Evolutionary conservation across 352 stramenopile species (phyloP).

Genomic region (Phytophthora megakarya): DNA sequence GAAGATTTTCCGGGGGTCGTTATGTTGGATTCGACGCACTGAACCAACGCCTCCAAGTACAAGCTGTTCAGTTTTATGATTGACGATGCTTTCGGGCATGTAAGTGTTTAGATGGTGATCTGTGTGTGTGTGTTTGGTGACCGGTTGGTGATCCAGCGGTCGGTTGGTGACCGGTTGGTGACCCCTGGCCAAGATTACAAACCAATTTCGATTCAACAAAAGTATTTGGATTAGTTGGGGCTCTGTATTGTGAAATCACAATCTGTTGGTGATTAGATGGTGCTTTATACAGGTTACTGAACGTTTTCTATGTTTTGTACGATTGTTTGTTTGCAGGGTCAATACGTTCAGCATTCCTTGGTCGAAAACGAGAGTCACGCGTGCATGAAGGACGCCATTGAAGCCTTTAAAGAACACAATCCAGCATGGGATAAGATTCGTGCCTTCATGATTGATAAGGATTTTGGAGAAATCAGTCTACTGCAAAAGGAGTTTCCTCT

Average conservation of each 20-base stretch:
- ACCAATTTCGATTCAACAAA: too few species aligned
- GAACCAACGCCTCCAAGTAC: conserved; percentile 8
- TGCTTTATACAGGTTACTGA: background rate
- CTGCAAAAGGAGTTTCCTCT: conserved; percentile 2
- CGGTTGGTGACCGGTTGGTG: background rate
- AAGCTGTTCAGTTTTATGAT: conserved; percentile 22
- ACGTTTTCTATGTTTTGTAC: too few species aligned
- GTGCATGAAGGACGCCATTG: conserved; percentile 8
- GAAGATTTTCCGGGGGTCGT: background rate
- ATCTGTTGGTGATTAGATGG: background rate
- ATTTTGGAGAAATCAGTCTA: background rate
- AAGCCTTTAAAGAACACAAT: conserved; percentile 8
- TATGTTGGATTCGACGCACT: conserved; percentile 2
- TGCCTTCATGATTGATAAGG: conserved; percentile 6
- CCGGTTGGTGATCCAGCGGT: background rate
- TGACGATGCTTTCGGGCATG: conserved; percentile 6
- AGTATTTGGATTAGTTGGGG: too few species aligned
- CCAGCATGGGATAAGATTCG: background rate
- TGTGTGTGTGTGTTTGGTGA: background rate
- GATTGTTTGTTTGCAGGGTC: background rate
- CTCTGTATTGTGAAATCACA: too few species aligned
- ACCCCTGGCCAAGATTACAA: too few species aligned
- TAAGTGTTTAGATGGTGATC: conserved; percentile 3
- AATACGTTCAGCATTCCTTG: conserved; percentile 1
- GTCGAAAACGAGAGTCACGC: conserved; percentile 9